Evolutionary conservation across 345 rosid species (phyloP), one percentile per base, ranked within the genome.

Genomic region (Euphorbia tirucalli): DNA sequence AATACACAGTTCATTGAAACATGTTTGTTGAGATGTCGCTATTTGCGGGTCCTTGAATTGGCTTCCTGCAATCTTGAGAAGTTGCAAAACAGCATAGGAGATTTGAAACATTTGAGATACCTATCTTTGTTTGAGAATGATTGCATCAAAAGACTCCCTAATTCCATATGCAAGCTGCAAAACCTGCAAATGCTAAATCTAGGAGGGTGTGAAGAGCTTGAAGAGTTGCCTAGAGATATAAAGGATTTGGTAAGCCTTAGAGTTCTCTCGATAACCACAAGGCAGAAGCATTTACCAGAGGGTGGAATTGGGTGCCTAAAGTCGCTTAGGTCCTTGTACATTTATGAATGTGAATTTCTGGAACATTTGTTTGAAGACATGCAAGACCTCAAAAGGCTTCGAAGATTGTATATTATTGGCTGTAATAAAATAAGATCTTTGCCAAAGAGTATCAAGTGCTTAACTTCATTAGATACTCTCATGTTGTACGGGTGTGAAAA

Each of bases 71-170:
- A 10, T 75, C 73, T 7, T 28, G 28, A 70, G 24, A 68, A 41
- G 50, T 58, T 77, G 65, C 79, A 77, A 1, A 57, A 49, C 21
- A 61, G 68, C 7, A 65, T 81, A n/a, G 77, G 81, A 4, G 28
- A 31, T 21, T 35, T 74, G 71, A 69, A 75, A 71, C 83, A 74
- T 57, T 39, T 82, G 74, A 82, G 85, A 54, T 79, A 76, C 67
- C 79, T 82, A 74, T 24, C 39, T 82, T 39, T 69, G 62, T 7
- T 6, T 7, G n/a, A n/a, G n/a, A n/a, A n/a, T n/a, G n/a, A 11
- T 9, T 69, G 21, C 5, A 58, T 79, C 69, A 71, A 68, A 63
- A 71, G 64, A n/a, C 72, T 82, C 22, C 79, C 83, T 3, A 44
- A 19, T 43, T 79, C 81, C 2, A 56, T 82, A 19, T 71, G 70